Evolutionary conservation across 371 early-diverging fungal species (phyloP), one percentile per base, ranked within the genome.

Genomic region (Batrachochytrium dendrobatidis): DNA sequence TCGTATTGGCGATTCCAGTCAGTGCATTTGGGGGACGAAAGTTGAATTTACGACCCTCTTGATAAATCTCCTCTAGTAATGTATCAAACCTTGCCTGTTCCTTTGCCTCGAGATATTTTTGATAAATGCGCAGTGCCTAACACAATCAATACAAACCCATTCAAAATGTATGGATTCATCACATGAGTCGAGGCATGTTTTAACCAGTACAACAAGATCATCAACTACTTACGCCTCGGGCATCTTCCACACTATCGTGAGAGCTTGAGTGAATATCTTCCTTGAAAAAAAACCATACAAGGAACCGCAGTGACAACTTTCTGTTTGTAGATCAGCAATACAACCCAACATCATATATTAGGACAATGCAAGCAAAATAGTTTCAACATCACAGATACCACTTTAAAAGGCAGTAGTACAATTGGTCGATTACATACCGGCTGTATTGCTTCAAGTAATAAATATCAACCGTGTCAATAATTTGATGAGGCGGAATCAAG

Each of bases 191-290:
- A 28, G 50, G 50, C 8, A 12, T 17, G 24, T 22, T 49, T 24
- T 10, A 28, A 12, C 7, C 24, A 28, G 15, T 49, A 20, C 20
- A 22, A 29, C 53, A 6, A 24, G 7, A 53, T 6, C 3, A 62
- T 5, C 22, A n/a, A 15, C 28, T 53, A n/a, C 74, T 63, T 80
- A 84, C 87, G 29, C 91, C 87, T 46, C 83, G 76, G 0, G 97
- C 90, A 73, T 96, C 97, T 64, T 91, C 94, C 26, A 94, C 86
- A 73, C 91, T 90, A 68, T 93, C 92, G 70, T 96, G 97, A 1
- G 86, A 83, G 3, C 86, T 84, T 1, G 79, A 77, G 62, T 96
- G 97, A 64, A 96, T 91, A 53, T 89, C 84, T 52, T 84, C 75
- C 12, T 79, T 69, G n/a, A 90, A 75, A n/a, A 94, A 59, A 66